Evolutionary conservation across 2,329 filamentous ascomycete species (phyloP).

Genomic region (Neonectria faginata): DNA sequence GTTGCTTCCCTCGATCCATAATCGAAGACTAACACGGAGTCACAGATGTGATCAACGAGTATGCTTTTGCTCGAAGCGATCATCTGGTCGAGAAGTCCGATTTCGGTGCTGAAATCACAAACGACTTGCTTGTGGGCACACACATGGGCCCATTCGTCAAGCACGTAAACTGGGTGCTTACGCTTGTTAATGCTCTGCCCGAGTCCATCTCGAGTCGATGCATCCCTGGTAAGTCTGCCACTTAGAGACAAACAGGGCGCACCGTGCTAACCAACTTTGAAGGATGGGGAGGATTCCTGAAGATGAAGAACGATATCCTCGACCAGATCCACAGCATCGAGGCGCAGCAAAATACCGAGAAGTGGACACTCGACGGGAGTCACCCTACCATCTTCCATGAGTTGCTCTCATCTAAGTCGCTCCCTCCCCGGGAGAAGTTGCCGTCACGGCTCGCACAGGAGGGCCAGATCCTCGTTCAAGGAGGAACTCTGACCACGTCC

Average conservation of each 20-base stretch:
- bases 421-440: constrained; percentile 51
- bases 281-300: constrained; percentile 54
- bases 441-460: constrained; percentile 52
- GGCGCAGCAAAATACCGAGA: constrained; percentile 48
- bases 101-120: constrained; percentile 52
- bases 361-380: constrained; percentile 50
- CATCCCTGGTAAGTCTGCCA: constrained; percentile 42
- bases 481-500: constrained; percentile 56
- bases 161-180: constrained; percentile 52
- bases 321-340: constrained; percentile 52
- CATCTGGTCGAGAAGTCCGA: constrained; percentile 51
- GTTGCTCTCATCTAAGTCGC: constrained; percentile 47
- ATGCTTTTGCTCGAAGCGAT: constrained; percentile 52
- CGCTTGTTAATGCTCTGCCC: constrained; percentile 51
- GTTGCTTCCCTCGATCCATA: background rate
- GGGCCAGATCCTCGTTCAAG: constrained; percentile 53
- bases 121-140: constrained; percentile 53
- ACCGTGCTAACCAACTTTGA: constrained; percentile 15
- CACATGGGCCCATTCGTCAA: constrained; percentile 53
- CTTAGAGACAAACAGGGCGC: background rate
- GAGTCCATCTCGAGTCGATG: constrained; percentile 52
- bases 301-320: constrained; percentile 54
- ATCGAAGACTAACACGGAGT: constrained; percentile 7
- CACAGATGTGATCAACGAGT: constrained; percentile 56
- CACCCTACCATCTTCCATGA: constrained; percentile 53